Conservation (phyloP, 1,284 basidiomycete species). For the Sporisorium iseilematis-ciliati region DNA sequence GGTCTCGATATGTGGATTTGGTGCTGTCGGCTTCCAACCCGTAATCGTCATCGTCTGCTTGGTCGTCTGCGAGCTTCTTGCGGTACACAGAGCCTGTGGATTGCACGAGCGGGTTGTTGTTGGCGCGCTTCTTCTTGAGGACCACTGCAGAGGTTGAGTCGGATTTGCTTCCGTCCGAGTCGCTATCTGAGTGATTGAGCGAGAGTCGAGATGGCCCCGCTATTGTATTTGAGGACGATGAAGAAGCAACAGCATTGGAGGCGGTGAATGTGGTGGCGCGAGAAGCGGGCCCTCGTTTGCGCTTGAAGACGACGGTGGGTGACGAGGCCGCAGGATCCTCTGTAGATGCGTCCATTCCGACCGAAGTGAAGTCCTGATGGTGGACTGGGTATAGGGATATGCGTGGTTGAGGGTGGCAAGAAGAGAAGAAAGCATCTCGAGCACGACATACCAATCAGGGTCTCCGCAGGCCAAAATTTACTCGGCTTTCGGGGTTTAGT, state of each 20-base stretch:
- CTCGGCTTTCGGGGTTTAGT: slow-evolving; percentile 34
- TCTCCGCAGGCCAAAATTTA: not conserved
- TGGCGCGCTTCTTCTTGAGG: slow-evolving; percentile 39
- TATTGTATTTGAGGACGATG: slow-evolving; percentile 3
- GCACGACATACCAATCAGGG: slow-evolving; percentile 7
- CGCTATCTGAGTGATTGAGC: slow-evolving; percentile 1
- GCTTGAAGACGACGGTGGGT: slow-evolving; percentile 35
- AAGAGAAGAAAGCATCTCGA: not conserved
- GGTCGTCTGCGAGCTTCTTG: slow-evolving; percentile 14
- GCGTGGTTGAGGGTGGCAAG: slow-evolving; percentile 13
- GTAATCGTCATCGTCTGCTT: slow-evolving; percentile 16
- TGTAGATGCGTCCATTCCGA: slow-evolving; percentile 11
- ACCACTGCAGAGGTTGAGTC: slow-evolving; percentile 28
- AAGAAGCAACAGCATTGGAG: not conserved
- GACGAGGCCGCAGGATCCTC: slow-evolving; percentile 4
- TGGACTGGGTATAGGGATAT: not conserved
- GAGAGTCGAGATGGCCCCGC: slow-evolving; percentile 31
- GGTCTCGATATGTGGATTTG: not conserved
- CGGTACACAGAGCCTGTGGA: slow-evolving; percentile 30
- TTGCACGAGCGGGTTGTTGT: slow-evolving; percentile 34
- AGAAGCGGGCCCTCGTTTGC: slow-evolving; percentile 35
- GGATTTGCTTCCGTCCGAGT: slow-evolving; percentile 14
- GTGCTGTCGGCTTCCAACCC: not conserved
- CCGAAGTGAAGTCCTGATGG: not conserved
- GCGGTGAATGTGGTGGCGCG: slow-evolving; percentile 18